Evolutionary conservation across 441 rosid genomes (phyloP).

Genomic region (Hura crepitans): DNA sequence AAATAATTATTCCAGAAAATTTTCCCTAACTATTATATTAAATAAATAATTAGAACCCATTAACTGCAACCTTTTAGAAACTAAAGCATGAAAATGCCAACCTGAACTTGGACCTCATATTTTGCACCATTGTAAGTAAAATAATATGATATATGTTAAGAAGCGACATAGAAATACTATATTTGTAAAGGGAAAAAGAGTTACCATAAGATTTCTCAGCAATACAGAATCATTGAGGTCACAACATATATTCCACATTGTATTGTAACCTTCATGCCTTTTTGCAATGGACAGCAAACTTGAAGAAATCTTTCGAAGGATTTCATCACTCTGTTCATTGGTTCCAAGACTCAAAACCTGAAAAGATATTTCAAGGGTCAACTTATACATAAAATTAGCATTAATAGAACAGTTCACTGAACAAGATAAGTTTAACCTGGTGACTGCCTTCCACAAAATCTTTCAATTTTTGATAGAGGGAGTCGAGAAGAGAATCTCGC

Average conservation of each 20-base stretch:
- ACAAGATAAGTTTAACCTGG: conserved; percentile 45
- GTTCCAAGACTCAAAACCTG: conserved; percentile 48
- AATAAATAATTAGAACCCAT: neutral
- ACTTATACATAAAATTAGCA: conserved; percentile 11
- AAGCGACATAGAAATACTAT: conserved; percentile 9
- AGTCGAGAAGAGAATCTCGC: conserved; percentile 66
- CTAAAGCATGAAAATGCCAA: neutral
- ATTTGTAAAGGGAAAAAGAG: conserved; percentile 3
- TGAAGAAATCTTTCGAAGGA: conserved; percentile 56
- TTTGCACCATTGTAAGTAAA: neutral
- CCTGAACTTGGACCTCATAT: neutral
- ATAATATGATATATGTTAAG: neutral
- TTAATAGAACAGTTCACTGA: conserved; percentile 8
- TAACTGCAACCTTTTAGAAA: neutral
- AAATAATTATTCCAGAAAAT: neutral
- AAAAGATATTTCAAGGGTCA: conserved; percentile 20
- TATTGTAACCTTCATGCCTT: conserved; percentile 73
- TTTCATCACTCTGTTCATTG: conserved; percentile 40
- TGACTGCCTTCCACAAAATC: conserved; percentile 39
- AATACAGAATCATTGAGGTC: conserved; percentile 77
- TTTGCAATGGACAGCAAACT: conserved; percentile 68
- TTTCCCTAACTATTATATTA: neutral
- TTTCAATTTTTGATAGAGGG: conserved; percentile 67
- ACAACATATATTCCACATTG: conserved; percentile 82
- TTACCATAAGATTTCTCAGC: conserved; percentile 81